A percentile compares a stretch with the other conserved stretches of the same genome.
These are phyloP conservation scores for Asparagopsis taxiformis DNA, from an alignment of 31 red algal species.

Conservation along the genomic window DNA sequence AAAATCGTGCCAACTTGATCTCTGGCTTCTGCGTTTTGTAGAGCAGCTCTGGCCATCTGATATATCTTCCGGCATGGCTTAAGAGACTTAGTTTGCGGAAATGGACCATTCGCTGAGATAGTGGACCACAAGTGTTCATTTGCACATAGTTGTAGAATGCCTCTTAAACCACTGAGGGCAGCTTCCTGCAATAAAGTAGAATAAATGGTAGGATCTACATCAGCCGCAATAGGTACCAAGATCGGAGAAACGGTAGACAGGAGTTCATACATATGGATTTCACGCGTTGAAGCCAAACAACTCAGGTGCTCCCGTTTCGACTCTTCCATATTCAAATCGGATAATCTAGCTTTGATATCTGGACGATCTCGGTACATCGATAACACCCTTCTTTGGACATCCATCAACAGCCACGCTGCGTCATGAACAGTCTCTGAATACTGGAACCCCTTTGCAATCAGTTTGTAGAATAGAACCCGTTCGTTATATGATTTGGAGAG, in stretches of 20 bases:
- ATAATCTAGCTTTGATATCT: slow-evolving; percentile 17
- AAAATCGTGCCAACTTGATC: not conserved
- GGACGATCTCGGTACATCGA: slow-evolving; percentile 12
- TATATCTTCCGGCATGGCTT: slow-evolving; percentile 25
- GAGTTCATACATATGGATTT: slow-evolving; percentile 54
- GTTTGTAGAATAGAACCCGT: slow-evolving; percentile 49
- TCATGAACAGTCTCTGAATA: slow-evolving; percentile 40
- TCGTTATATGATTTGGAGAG: slow-evolving; percentile 49
- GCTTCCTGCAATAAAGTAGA: slow-evolving; percentile 5
- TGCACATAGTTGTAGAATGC: slow-evolving; percentile 27
- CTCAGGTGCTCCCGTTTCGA: slow-evolving; percentile 26
- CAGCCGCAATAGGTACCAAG: slow-evolving; percentile 33
- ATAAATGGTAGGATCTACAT: not conserved
- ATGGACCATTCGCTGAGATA: slow-evolving; percentile 48
- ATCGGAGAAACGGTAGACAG: slow-evolving; percentile 49
- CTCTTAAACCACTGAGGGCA: slow-evolving; percentile 18
- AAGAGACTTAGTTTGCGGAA: slow-evolving; percentile 20
- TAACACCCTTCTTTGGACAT: slow-evolving; percentile 48
- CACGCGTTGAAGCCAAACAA: slow-evolving; percentile 34
- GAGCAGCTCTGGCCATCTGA: slow-evolving; percentile 3
- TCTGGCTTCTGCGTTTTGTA: not conserved
- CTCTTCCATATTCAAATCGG: slow-evolving; percentile 25
- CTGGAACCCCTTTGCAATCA: slow-evolving; percentile 58
- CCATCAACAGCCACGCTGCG: slow-evolving; percentile 57
- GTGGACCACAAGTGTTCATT: slow-evolving; percentile 22